phyloP scores from a whole-genome alignment of 192 early-diverging fungal species.

The Funneliformis geosporum region DNA sequence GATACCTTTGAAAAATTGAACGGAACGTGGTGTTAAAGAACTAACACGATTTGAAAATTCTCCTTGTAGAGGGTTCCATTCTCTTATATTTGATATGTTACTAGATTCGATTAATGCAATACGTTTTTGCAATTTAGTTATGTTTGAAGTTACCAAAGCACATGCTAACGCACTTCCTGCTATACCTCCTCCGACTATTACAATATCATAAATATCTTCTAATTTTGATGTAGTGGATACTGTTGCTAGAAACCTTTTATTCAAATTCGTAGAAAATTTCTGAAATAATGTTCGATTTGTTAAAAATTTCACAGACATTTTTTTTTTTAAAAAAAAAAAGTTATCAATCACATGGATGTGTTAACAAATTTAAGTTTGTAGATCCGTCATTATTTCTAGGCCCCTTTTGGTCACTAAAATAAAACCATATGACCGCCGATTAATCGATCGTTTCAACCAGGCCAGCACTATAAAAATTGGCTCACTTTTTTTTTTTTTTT shows the following conservation, averaged over 20 bases:
- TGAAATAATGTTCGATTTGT: not conserved
- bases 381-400: too few relatives aligned
- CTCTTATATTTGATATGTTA: constrained; percentile 55
- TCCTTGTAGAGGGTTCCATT: constrained; percentile 55
- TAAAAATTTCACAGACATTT: constrained; percentile 37
- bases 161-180: constrained; percentile 85
- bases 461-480: too few relatives aligned
- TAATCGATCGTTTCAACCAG: too few relatives aligned
- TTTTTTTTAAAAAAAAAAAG: not conserved
- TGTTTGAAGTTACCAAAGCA: constrained; percentile 53
- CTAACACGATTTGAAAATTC: constrained; percentile 81
- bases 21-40: constrained; percentile 74
- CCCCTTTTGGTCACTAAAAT: too few relatives aligned
- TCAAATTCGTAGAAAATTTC: not conserved
- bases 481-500: too few relatives aligned
- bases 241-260: constrained; percentile 50
- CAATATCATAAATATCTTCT: constrained; percentile 68
- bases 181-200: constrained; percentile 89
- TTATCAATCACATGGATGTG: not conserved
- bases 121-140: constrained; percentile 44
- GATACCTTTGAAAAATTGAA: constrained; percentile 57
- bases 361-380: too few relatives aligned
- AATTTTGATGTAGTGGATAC: constrained; percentile 42
- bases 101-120: constrained; percentile 83
- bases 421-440: too few relatives aligned